phyloP scores from a whole-genome alignment of 495 filamentous ascomycete species.

The Tuber aestivum region DNA sequence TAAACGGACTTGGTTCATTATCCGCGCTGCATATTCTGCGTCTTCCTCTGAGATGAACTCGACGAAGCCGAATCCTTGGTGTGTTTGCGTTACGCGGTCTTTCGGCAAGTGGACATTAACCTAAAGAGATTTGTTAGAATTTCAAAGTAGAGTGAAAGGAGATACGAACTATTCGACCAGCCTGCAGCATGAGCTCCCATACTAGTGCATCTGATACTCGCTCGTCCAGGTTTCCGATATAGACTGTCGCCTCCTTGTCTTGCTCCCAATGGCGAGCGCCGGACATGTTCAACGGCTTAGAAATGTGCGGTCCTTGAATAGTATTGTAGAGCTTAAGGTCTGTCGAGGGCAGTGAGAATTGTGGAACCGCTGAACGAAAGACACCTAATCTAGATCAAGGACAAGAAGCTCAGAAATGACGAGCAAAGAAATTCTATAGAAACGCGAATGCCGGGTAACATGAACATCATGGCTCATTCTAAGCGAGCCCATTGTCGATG shows the following conservation, averaged over 20 bases:
- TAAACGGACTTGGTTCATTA: conserved; percentile 91
- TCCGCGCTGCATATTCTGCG: conserved; percentile 91
- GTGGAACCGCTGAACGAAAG: neutral
- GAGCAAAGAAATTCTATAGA: neutral
- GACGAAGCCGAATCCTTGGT: conserved; percentile 98
- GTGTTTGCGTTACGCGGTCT: conserved; percentile 90
- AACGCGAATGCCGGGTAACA: conserved; percentile 4
- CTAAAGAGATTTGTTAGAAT: conserved; percentile 21
- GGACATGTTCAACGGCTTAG: conserved; percentile 26
- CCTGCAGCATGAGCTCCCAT: conserved; percentile 97
- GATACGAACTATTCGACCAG: conserved; percentile 62
- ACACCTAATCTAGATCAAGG: neutral
- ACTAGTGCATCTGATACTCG: conserved; percentile 83
- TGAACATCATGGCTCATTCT: neutral
- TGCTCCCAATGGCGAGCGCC: conserved; percentile 67
- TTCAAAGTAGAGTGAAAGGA: neutral
- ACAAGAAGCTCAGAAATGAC: neutral
- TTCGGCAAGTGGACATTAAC: conserved; percentile 97
- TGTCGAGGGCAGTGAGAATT: neutral
- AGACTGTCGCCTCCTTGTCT: conserved; percentile 97
- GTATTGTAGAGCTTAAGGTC: neutral
- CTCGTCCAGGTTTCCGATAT: conserved; percentile 97
- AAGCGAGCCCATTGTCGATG: neutral
- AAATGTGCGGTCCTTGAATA: neutral
- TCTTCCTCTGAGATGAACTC: conserved; percentile 95